These are phyloP conservation scores for Astragalus membranaceus DNA, from an alignment of 306 rosid genomes.

Conservation along the genomic window DNA sequence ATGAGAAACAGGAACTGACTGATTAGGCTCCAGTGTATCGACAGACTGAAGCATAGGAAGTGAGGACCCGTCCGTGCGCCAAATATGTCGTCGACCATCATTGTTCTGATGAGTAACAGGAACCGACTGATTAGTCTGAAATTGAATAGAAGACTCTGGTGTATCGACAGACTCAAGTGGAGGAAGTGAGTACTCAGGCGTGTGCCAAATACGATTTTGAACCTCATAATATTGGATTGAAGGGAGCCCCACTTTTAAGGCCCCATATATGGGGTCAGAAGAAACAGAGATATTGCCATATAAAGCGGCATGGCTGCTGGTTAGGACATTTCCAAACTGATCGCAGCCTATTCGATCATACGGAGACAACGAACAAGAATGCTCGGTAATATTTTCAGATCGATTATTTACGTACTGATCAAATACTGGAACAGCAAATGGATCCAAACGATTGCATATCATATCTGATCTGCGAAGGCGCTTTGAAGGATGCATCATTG, in stretches of 20 bases:
- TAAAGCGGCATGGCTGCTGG: slow-evolving; percentile 59
- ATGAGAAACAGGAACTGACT: slow-evolving; percentile 38
- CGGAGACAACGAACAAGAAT: slow-evolving; percentile 26
- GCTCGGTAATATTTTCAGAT: slow-evolving; percentile 25
- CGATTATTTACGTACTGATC: slow-evolving; percentile 33
- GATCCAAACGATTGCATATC: slow-evolving; percentile 19
- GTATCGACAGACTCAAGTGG: slow-evolving; percentile 49
- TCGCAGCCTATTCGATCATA: slow-evolving; percentile 24
- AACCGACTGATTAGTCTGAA: too few relatives aligned
- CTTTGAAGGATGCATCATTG: slow-evolving; percentile 29
- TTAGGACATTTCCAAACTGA: slow-evolving; percentile 27
- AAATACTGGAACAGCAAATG: slow-evolving; percentile 16
- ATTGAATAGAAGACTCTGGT: neutral
- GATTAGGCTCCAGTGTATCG: neutral
- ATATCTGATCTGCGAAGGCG: slow-evolving; percentile 33
- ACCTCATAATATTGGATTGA: slow-evolving; percentile 85
- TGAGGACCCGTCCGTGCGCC: too few relatives aligned
- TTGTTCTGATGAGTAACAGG: too few relatives aligned
- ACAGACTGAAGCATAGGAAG: too few relatives aligned
- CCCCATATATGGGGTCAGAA: slow-evolving; percentile 49
- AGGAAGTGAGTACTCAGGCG: slow-evolving; percentile 34
- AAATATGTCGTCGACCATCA: too few relatives aligned
- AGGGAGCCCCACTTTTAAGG: slow-evolving; percentile 90
- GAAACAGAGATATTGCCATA: slow-evolving; percentile 56
- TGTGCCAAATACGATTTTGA: slow-evolving; percentile 57